Percentiles rank a stretch among this genome's conserved stretches.
Evolutionary conservation across 495 filamentous ascomycete genomes (phyloP).

Genomic region (Pyrenula aspistea): DNA sequence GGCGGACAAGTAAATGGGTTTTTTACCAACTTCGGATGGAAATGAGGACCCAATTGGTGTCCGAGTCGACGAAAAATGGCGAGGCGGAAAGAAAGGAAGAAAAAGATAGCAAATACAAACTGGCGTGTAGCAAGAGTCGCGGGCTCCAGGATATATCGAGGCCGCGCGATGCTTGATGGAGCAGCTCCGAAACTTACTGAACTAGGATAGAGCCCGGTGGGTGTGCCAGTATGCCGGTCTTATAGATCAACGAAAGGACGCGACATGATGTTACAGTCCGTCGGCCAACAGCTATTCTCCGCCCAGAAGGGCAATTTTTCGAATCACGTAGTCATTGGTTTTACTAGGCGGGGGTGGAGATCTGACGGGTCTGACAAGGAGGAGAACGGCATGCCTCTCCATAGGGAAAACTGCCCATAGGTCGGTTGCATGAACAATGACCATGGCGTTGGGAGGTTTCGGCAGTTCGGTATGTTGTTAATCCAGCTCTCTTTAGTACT

Average conservation of each 20-base stretch:
- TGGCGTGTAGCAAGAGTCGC: background rate
- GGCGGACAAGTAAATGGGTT: constrained; percentile 1
- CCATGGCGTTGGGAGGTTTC: background rate
- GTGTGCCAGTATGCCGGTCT: background rate
- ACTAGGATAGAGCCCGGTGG: background rate
- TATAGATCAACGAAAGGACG: background rate
- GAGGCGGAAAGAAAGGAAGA: background rate
- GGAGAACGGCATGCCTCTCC: too few relatives aligned
- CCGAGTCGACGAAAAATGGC: background rate
- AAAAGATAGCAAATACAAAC: background rate
- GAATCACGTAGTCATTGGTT: background rate
- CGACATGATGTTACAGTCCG: background rate
- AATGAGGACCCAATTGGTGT: background rate
- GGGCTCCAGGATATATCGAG: background rate
- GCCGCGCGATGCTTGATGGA: background rate
- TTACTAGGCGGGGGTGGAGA: background rate
- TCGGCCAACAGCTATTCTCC: background rate
- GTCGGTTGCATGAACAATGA: background rate
- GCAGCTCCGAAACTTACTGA: background rate
- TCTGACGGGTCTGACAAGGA: background rate
- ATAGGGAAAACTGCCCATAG: too few relatives aligned
- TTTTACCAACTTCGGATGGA: too few relatives aligned
- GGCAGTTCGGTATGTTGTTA: background rate
- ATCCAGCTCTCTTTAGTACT: background rate
- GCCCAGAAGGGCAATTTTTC: too few relatives aligned